A percentile compares a stretch with the other conserved stretches of the same genome.
These are phyloP conservation scores for Bryum argenteum DNA, from an alignment of 225 moss, liverwort and hornwort genomes.

Conservation along the genomic window DNA sequence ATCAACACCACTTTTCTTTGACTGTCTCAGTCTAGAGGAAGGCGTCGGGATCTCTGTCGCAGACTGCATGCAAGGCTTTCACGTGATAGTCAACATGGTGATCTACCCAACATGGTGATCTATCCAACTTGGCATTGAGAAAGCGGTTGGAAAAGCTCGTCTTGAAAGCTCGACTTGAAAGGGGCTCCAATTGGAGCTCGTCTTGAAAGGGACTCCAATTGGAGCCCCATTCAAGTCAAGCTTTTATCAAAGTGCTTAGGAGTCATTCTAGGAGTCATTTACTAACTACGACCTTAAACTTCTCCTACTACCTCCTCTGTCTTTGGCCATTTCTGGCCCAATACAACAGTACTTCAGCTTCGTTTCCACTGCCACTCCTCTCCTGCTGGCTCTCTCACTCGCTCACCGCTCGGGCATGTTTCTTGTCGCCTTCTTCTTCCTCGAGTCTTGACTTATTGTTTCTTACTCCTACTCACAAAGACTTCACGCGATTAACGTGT, in stretches of 20 bases:
- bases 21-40: constrained; percentile 67
- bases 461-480: background rate
- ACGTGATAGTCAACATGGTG: constrained; percentile 75
- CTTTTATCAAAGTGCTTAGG: no score
- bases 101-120: constrained; percentile 56
- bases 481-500: background rate
- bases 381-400: background rate
- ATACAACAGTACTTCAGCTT: constrained; percentile 3
- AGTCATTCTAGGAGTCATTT: no score
- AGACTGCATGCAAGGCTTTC: constrained; percentile 85
- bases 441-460: constrained; percentile 15
- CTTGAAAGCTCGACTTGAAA: no score
- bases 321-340: background rate
- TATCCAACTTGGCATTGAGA: no score
- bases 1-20: constrained; percentile 39
- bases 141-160: no score
- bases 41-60: constrained; percentile 63
- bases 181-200: no score
- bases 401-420: constrained; percentile 5
- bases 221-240: no score
- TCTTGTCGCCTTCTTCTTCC: background rate
- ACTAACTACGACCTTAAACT: constrained; percentile 1
- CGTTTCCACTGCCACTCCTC: constrained; percentile 16
- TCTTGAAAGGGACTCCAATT: no score
- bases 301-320: background rate